A percentile compares a stretch with the other conserved stretches of the same genome.
phyloP scores from a whole-genome alignment of 2,329 filamentous ascomycete species.

The Camillea tinctor region DNA sequence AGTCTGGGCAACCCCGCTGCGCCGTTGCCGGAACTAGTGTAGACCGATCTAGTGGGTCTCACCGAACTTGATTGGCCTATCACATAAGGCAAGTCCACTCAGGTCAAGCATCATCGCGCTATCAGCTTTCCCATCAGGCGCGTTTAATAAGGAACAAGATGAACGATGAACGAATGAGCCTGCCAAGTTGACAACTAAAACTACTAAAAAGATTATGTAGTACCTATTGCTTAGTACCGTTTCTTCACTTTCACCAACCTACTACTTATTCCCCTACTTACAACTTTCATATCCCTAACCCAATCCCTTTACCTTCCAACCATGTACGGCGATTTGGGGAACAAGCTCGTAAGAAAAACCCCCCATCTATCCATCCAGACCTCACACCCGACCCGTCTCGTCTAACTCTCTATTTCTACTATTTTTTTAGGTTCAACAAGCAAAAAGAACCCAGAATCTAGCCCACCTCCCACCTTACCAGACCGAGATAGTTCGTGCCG shows the following conservation, averaged over 20 bases:
- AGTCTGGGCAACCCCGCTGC: slow-evolving; percentile 7
- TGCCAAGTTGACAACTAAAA: too few relatives aligned
- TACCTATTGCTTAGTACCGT: too few relatives aligned
- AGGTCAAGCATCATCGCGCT: background rate
- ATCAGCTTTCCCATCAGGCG: background rate
- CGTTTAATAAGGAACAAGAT: background rate
- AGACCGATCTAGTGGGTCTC: too few relatives aligned
- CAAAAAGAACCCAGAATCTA: slow-evolving; percentile 89
- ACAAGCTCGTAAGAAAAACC: slow-evolving; percentile 71
- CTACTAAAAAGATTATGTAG: too few relatives aligned
- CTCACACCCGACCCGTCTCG: background rate
- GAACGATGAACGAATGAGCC: too few relatives aligned
- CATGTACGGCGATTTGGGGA: slow-evolving; percentile 87
- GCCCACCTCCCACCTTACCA: slow-evolving; percentile 87
- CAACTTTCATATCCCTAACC: background rate
- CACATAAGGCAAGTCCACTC: background rate
- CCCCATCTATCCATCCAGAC: slow-evolving; percentile 3
- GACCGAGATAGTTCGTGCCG: slow-evolving; percentile 82
- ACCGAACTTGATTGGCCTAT: background rate
- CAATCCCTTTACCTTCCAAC: background rate
- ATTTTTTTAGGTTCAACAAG: slow-evolving; percentile 87
- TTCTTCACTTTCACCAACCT: too few relatives aligned
- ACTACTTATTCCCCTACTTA: too few relatives aligned
- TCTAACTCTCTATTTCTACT: slow-evolving; percentile 11
- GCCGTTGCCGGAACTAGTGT: slow-evolving; percentile 16